A percentile compares a stretch with the other conserved stretches of the same genome.
phyloP scores from a whole-genome alignment of 164 flowering plant genomes.

The Chimonanthus praecox region DNA sequence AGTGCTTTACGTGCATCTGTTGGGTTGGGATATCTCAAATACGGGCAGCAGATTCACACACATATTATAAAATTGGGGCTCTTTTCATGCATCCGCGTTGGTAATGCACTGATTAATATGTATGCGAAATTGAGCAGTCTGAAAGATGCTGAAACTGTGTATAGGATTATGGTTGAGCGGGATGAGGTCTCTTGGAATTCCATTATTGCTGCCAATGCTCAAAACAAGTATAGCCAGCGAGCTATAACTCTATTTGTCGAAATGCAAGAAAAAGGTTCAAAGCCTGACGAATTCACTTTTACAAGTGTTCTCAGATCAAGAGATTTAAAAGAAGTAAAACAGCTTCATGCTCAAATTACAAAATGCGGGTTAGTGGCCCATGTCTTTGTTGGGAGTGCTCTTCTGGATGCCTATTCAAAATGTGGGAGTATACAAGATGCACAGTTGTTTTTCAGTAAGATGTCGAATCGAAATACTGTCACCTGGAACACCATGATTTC shows the following conservation, averaged over 20 bases:
- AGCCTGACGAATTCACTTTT: conserved; percentile 13
- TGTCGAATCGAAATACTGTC: conserved; percentile 11
- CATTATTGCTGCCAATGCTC: conserved; percentile 16
- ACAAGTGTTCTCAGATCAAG: conserved; percentile 10
- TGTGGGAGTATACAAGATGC: conserved; percentile 8
- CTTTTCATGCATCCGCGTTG: not conserved
- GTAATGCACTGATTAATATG: conserved; percentile 14
- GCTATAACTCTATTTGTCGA: conserved; percentile 6
- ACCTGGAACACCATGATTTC: conserved; percentile 19
- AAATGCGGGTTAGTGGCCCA: conserved; percentile 10
- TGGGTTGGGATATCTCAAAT: conserved; percentile 9
- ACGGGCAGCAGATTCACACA: conserved; percentile 16
- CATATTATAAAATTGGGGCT: conserved; percentile 12
- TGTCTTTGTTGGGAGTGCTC: conserved; percentile 17
- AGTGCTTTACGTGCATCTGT: conserved; percentile 12
- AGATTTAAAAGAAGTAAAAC: conserved; percentile 1
- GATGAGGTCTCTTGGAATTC: conserved; percentile 19
- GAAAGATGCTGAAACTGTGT: conserved; percentile 12
- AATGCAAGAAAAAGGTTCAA: conserved; percentile 14
- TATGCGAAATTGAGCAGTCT: conserved; percentile 12
- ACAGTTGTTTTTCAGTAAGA: conserved; percentile 8
- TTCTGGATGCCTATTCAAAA: conserved; percentile 14
- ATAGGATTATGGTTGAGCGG: conserved; percentile 1
- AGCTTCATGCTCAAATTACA: conserved; percentile 20
- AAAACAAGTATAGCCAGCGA: conserved; percentile 11